Percentiles rank a stretch among this genome's conserved stretches.
These are phyloP conservation scores for Filosporella fistucella DNA, from an alignment of 495 filamentous ascomycete genomes.

Conservation along the genomic window DNA sequence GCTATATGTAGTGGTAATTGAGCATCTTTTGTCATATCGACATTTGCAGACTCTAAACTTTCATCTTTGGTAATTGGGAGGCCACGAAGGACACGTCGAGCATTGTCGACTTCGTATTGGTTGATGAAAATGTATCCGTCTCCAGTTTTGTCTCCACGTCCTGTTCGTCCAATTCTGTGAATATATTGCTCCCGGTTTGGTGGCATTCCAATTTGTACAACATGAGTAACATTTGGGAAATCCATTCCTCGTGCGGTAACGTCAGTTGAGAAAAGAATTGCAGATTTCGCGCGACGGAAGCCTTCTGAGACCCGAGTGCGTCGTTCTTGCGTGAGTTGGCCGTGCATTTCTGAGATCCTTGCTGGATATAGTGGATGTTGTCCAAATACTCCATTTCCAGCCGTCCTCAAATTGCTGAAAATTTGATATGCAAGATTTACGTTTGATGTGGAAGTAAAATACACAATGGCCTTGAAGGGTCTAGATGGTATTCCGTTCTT, in stretches of 20 bases:
- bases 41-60: constrained; percentile 43
- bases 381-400: constrained; percentile 17
- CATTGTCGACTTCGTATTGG: constrained; percentile 48
- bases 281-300: constrained; percentile 63
- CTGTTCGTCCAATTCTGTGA: constrained; percentile 77
- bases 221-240: constrained; percentile 88
- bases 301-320: constrained; percentile 62
- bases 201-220: constrained; percentile 79
- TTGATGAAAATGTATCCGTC: constrained; percentile 74
- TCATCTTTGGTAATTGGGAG: constrained; percentile 64
- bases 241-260: constrained; percentile 97
- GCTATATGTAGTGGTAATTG: constrained; percentile 30
- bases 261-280: constrained; percentile 85
- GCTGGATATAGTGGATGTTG: constrained; percentile 40
- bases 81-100: constrained; percentile 44
- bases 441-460: constrained; percentile 73
- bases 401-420: constrained; percentile 48
- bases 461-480: constrained; percentile 94
- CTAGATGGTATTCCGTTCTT: constrained; percentile 21
- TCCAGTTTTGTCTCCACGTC: constrained; percentile 67
- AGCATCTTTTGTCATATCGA: constrained; percentile 46
- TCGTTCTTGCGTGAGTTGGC: constrained; percentile 62
- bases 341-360: constrained; percentile 68
- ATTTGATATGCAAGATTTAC: constrained; percentile 57
- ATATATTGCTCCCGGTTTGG: constrained; percentile 75